phyloP scores from a whole-genome alignment of 495 filamentous ascomycete genomes.

The Aspergillus leporis region DNA sequence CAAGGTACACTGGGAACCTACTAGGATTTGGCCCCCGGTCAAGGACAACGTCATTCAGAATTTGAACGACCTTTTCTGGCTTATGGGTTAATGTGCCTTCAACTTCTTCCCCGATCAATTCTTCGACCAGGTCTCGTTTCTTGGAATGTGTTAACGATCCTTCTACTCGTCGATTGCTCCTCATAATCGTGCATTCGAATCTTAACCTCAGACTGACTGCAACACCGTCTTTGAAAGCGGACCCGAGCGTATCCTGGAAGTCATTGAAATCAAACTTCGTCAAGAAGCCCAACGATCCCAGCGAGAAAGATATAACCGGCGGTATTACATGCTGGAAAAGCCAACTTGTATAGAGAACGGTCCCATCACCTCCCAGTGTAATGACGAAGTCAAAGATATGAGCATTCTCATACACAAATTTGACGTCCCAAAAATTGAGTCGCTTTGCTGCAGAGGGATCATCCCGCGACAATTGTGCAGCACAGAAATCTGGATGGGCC shows the following conservation, averaged over 20 bases:
- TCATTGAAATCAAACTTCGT: constrained; percentile 92
- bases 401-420: constrained; percentile 72
- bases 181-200: constrained; percentile 95
- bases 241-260: constrained; percentile 67
- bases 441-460: constrained; percentile 57
- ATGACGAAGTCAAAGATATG: constrained; percentile 93
- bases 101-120: constrained; percentile 80
- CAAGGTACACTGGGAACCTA: constrained; percentile 41
- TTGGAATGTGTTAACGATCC: constrained; percentile 25
- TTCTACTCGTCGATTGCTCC: constrained; percentile 55
- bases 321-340: constrained; percentile 96
- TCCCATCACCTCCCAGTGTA: constrained; percentile 95
- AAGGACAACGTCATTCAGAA: constrained; percentile 89
- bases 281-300: constrained; percentile 91
- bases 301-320: constrained; percentile 84
- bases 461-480: constrained; percentile 56
- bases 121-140: constrained; percentile 76
- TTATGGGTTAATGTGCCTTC: constrained; percentile 79
- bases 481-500: constrained; percentile 70
- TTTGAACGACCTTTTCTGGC: constrained; percentile 79
- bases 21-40: constrained; percentile 89
- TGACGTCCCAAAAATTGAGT: constrained; percentile 79
- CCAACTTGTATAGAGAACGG: constrained; percentile 94
- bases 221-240: constrained; percentile 79
- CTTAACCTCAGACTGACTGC: constrained; percentile 83